These are phyloP conservation scores for Dalbergia oliveri DNA, from an alignment of 306 rosid genomes.

Conservation along the genomic window DNA sequence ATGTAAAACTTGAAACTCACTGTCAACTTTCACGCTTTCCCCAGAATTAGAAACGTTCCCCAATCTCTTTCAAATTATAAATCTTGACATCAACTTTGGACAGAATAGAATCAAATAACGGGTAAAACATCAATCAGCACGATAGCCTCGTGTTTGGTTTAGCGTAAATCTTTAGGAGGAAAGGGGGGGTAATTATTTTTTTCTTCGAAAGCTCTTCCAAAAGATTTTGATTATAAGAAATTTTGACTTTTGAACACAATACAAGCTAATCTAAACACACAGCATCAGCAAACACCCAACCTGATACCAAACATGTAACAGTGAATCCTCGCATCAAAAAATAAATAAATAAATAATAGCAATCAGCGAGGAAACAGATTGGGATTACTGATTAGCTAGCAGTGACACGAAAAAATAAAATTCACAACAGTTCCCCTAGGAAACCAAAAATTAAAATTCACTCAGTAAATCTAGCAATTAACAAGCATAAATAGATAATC, in stretches of 20 bases:
- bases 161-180: too few species aligned
- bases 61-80: background rate
- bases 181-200: too few species aligned
- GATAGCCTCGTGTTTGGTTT: background rate
- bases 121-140: background rate
- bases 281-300: background rate
- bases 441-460: background rate
- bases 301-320: background rate
- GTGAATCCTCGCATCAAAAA: background rate
- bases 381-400: background rate
- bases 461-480: too few species aligned
- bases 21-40: too few species aligned
- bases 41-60: background rate
- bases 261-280: too few species aligned
- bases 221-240: too few species aligned
- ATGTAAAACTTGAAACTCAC: too few species aligned
- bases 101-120: background rate
- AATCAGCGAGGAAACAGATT: background rate
- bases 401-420: background rate
- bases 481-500: background rate
- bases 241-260: too few species aligned
- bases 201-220: too few species aligned
- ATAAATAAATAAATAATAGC: too few species aligned
- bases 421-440: background rate
- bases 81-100: background rate